Evolutionary conservation across 1,284 basidiomycete genomes (phyloP), one percentile per base, ranked within the genome.

Genomic region (Sanghuangporus baumii): DNA sequence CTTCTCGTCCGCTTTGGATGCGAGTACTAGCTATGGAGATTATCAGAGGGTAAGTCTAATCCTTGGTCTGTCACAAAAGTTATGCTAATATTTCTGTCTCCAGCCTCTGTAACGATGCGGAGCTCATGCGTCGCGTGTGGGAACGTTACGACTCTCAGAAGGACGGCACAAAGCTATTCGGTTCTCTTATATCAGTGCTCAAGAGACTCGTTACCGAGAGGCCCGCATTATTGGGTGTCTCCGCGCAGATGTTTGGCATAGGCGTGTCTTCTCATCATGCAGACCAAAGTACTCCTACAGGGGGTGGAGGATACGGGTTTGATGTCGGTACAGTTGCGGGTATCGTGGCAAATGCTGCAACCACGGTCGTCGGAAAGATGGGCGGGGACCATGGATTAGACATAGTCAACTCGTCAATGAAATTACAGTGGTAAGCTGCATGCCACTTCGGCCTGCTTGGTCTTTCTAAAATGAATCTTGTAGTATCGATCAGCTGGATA

Each of bases 401-500:
- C 61, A 70, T 84, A 16, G 85, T 88, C 61, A 79, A 79, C 0
- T 91, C 89, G 2, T 79, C 86, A 0, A 90, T 94, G 87, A 95
- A 94, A 72, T 73, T 95, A 37, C 91, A 93, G 72, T 92, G 92
- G 88, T 93, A 68, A 62, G 85, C 7, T 41, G 4, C 6, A 12
- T 12, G 40, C 4, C 12, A 31, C 34, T 47, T 70, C 3, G 51
- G 48, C 3, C 8, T 61, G 48, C 16, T 57, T 59, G 3, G 20
- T 20, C 55, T 16, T 48, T 14, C 63, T 47, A 5, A 63, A 59
- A 50, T 37, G 47, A 36, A 47, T 38, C 36, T 36, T 47, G 23
- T 67, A 96, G 94, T 71, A 96, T 98, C 68, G 95, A 98, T 71
- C 95, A 97, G 72, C 84, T 96, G 16, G 95, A 98, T 77, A 97